A percentile compares a stretch with the other conserved stretches of the same genome.
Conservation (phyloP, 352 stramenopile genomes). For the Phytophthora palmivora region DNA sequence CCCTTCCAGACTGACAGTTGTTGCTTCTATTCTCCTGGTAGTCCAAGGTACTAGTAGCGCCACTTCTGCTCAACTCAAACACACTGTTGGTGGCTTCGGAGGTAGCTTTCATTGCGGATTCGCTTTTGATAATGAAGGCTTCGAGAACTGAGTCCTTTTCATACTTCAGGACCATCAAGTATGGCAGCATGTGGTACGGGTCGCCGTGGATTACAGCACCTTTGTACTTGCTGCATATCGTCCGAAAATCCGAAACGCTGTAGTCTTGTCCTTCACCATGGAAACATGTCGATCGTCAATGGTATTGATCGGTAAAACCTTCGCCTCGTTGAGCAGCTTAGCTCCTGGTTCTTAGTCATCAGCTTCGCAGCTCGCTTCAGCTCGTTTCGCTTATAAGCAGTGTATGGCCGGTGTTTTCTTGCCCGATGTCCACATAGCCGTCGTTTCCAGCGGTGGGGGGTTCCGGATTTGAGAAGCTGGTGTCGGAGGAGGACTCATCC, state of each 20-base stretch:
- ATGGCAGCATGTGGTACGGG: constrained; percentile 4
- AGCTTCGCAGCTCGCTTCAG: constrained; percentile 2
- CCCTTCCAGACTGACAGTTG: background rate
- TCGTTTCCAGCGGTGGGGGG: background rate
- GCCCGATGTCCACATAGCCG: background rate
- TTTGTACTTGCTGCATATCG: constrained; percentile 9
- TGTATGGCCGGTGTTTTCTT: background rate
- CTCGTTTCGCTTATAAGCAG: background rate
- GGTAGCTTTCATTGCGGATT: background rate
- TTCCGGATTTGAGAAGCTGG: no score
- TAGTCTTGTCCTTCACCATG: constrained; percentile 7
- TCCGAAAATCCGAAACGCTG: background rate
- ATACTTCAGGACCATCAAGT: constrained; percentile 2
- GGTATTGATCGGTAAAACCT: constrained; percentile 3
- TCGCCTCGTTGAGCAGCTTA: constrained; percentile 2
- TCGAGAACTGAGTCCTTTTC: background rate
- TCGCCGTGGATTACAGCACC: background rate
- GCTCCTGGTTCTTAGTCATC: background rate
- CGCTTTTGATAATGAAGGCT: constrained; percentile 1
- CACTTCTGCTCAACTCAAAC: background rate
- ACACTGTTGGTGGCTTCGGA: constrained; percentile 4
- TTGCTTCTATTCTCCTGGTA: background rate
- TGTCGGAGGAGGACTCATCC: background rate
- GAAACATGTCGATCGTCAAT: constrained; percentile 7
- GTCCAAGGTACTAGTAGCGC: background rate